phyloP scores from a whole-genome alignment of 345 rosid species.

The Dipteronia dyeriana region DNA sequence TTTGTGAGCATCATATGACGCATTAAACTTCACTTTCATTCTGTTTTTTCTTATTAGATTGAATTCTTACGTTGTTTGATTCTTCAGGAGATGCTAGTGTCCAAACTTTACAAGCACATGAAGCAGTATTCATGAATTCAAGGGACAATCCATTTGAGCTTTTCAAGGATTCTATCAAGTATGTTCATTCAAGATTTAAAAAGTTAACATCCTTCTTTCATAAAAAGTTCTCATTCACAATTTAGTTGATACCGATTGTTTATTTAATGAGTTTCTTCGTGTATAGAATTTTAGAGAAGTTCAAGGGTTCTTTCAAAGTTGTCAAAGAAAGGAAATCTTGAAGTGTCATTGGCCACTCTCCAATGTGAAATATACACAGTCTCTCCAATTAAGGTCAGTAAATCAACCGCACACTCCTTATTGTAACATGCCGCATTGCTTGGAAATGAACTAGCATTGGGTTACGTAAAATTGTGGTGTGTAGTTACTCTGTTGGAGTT shows the following conservation, averaged over 20 bases:
- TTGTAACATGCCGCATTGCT: too few relatives aligned
- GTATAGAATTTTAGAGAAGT: constrained; percentile 55
- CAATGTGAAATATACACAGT: constrained; percentile 51
- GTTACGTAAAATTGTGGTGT: neutral
- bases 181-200: constrained; percentile 12
- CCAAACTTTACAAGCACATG: constrained; percentile 34
- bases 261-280: neutral
- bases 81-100: constrained; percentile 54
- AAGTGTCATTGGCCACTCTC: constrained; percentile 42
- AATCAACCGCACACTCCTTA: neutral
- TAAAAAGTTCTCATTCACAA: neutral
- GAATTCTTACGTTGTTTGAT: constrained; percentile 3
- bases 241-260: neutral
- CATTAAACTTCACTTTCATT: neutral
- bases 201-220: neutral
- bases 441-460: neutral
- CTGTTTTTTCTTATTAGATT: neutral
- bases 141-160: constrained; percentile 66
- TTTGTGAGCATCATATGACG: neutral
- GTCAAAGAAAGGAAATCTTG: constrained; percentile 36
- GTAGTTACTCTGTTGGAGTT: neutral
- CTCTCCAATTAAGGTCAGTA: constrained; percentile 50
- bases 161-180: constrained; percentile 55
- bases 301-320: constrained; percentile 42
- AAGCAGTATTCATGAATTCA: constrained; percentile 54